Percentiles rank a stretch among this genome's conserved stretches.
These are phyloP conservation scores for Torrubiellomyces zombiae DNA, from an alignment of 2,329 filamentous ascomycete species.

Conservation along the genomic window DNA sequence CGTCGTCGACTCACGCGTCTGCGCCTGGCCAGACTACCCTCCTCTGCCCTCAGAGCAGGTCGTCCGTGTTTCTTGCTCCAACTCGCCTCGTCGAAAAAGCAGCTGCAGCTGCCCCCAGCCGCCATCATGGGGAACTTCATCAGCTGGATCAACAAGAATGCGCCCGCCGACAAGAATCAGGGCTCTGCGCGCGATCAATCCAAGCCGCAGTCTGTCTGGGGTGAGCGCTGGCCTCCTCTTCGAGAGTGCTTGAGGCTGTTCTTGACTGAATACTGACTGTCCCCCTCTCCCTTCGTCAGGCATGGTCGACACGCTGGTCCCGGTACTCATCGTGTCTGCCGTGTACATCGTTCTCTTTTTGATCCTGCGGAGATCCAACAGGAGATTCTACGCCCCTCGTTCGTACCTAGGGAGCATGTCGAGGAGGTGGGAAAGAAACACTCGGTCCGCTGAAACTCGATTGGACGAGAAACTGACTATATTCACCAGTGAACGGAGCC, in stretches of 20 bases:
- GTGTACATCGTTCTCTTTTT: constrained; percentile 36
- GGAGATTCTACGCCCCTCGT: constrained; percentile 39
- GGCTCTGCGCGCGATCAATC: constrained; percentile 9
- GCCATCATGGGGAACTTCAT: constrained; percentile 20
- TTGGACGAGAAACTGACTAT: constrained; percentile 29
- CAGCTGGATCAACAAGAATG: constrained; percentile 19
- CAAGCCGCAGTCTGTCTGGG: constrained; percentile 18
- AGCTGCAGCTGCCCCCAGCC: constrained; percentile 5
- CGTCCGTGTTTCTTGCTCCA: constrained; percentile 1
- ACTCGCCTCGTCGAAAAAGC: background rate
- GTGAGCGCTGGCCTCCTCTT: constrained; percentile 8
- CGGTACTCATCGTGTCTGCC: constrained; percentile 29
- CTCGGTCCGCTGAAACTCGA: too few species aligned
- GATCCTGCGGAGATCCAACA: constrained; percentile 26
- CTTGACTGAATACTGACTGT: constrained; percentile 2
- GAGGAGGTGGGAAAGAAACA: too few species aligned
- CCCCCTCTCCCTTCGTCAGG: constrained; percentile 9
- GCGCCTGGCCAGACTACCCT: too few species aligned
- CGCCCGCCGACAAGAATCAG: constrained; percentile 9
- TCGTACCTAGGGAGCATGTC: constrained; percentile 32
- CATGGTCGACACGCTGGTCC: constrained; percentile 34
- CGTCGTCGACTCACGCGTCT: too few species aligned
- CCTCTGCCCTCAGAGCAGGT: too few species aligned
- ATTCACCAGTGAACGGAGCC: constrained; percentile 33
- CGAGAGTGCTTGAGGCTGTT: background rate